phyloP scores from a whole-genome alignment of 192 early-diverging fungal genomes.

The Backusella westeae region DNA sequence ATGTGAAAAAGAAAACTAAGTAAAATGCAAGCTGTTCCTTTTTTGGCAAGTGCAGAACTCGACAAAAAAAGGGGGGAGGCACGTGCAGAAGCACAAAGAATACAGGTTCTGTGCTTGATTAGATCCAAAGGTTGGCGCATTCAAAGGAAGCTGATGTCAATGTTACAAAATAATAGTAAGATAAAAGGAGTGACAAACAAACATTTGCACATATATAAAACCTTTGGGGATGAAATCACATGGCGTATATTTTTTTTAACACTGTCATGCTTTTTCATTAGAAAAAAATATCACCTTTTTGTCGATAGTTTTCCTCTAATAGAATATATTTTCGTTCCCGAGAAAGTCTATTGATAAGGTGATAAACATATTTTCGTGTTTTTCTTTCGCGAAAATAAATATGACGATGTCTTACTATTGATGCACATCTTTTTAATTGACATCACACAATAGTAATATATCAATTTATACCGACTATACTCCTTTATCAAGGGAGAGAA shows the following conservation, averaged over 20 bases:
- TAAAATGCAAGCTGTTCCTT: neutral
- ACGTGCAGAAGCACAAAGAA: neutral
- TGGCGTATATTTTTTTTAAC: neutral
- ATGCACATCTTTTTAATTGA: too few relatives aligned
- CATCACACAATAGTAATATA: too few relatives aligned
- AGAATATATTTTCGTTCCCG: neutral
- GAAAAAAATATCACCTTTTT: neutral
- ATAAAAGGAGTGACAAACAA: neutral
- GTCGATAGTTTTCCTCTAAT: neutral
- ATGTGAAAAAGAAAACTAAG: neutral
- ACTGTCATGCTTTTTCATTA: neutral
- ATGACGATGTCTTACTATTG: neutral
- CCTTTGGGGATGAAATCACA: slow-evolving; percentile 1
- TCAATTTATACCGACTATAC: too few relatives aligned
- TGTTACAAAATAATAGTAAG: neutral
- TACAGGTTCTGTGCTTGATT: neutral
- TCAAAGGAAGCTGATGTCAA: neutral
- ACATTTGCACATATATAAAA: neutral
- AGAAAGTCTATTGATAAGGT: neutral
- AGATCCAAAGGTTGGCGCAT: neutral
- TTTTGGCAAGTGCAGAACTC: neutral
- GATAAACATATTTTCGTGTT: neutral
- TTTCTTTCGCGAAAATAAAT: neutral
- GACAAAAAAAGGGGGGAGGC: neutral
- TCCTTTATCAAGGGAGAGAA: too few relatives aligned